These are phyloP conservation scores for Fomes fomentarius DNA, from an alignment of 1,284 basidiomycete genomes.

Conservation along the genomic window DNA sequence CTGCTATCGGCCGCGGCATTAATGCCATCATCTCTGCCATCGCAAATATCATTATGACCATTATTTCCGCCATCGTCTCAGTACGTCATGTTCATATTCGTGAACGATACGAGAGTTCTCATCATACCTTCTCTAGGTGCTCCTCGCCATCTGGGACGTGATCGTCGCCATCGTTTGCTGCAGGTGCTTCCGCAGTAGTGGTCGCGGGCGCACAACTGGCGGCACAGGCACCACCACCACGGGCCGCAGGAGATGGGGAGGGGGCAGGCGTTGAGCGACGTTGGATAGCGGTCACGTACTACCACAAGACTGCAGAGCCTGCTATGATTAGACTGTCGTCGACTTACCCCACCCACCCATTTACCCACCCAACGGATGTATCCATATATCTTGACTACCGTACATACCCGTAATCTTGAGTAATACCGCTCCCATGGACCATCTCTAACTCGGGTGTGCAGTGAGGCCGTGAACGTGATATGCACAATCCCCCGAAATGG, in stretches of 20 bases:
- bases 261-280: background rate
- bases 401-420: too few relatives aligned
- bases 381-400: too few relatives aligned
- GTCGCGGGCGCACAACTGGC: constrained; percentile 17
- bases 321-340: too few relatives aligned
- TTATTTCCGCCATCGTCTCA: constrained; percentile 56
- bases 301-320: too few relatives aligned
- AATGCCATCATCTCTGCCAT: constrained; percentile 61
- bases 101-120: background rate
- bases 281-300: constrained; percentile 11
- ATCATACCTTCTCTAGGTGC: constrained; percentile 39
- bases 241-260: constrained; percentile 14
- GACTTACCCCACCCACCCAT: too few relatives aligned
- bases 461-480: too few relatives aligned
- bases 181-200: constrained; percentile 42
- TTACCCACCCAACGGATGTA: too few relatives aligned
- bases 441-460: too few relatives aligned
- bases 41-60: constrained; percentile 56
- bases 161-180: constrained; percentile 64
- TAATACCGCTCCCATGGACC: too few relatives aligned
- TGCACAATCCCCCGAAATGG: too few relatives aligned
- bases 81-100: constrained; percentile 37
- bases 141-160: constrained; percentile 60
- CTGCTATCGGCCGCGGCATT: constrained; percentile 59
- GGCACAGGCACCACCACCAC: constrained; percentile 12